Evolutionary conservation across 2,329 filamentous ascomycete genomes (phyloP).

Genomic region (Bipolaris sorokiniana): DNA sequence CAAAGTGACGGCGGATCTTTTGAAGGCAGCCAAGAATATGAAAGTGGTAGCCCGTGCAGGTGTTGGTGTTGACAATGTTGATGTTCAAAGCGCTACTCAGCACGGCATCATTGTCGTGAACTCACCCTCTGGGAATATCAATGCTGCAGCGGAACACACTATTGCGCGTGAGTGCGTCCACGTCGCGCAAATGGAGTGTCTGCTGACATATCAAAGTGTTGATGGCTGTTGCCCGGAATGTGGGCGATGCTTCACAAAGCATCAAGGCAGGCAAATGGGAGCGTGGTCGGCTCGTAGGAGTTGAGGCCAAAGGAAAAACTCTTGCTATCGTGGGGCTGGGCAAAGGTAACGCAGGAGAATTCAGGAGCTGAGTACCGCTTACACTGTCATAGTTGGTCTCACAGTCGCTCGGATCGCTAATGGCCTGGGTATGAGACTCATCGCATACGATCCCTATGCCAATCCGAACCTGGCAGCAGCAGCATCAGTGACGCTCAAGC

Average conservation of each 20-base stretch:
- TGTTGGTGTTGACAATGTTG: conserved; percentile 80
- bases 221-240: conserved; percentile 74
- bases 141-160: conserved; percentile 80
- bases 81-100: conserved; percentile 73
- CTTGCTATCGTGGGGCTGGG: conserved; percentile 78
- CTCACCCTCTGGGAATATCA: conserved; percentile 78
- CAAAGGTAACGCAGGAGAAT: conserved; percentile 61
- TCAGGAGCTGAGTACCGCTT: conserved; percentile 6
- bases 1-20: conserved; percentile 73
- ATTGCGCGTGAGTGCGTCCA: conserved; percentile 56
- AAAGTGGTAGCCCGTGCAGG: conserved; percentile 81
- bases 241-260: conserved; percentile 71
- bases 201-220: conserved; percentile 58
- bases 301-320: conserved; percentile 79
- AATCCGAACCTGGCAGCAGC: conserved; percentile 72
- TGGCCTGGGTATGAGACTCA: conserved; percentile 76
- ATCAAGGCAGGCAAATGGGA: conserved; percentile 79
- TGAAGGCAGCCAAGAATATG: conserved; percentile 70
- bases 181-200: no score
- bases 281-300: conserved; percentile 73
- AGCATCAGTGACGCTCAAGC: conserved; percentile 69
- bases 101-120: conserved; percentile 82
- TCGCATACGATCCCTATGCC: conserved; percentile 79
- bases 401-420: conserved; percentile 80
- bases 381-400: conserved; percentile 65